phyloP scores from a whole-genome alignment of 2,329 filamentous ascomycete genomes.

The Atkinsonella texensis region DNA sequence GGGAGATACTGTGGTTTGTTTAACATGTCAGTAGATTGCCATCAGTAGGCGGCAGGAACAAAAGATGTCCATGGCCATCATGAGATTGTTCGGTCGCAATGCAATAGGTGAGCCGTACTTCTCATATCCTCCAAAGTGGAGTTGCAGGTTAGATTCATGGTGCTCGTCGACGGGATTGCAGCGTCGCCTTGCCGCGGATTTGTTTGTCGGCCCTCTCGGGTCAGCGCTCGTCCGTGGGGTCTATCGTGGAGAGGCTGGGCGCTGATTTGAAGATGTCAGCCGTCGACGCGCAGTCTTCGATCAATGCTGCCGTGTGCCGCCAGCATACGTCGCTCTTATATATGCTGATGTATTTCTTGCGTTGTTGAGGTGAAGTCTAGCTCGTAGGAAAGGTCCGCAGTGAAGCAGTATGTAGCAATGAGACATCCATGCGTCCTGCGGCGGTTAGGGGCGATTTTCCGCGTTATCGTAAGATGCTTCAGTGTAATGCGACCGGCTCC shows the following conservation, averaged over 20 bases:
- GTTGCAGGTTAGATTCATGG: slow-evolving; percentile 29
- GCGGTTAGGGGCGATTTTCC: neutral
- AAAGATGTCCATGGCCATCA: neutral
- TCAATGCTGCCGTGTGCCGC: neutral
- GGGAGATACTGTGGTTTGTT: slow-evolving; percentile 22
- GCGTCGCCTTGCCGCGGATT: slow-evolving; percentile 1
- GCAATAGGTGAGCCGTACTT: slow-evolving; percentile 20
- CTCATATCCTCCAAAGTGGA: slow-evolving; percentile 30
- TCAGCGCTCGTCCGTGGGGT: neutral
- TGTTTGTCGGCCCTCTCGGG: neutral
- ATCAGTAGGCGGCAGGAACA: neutral
- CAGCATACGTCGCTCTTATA: neutral
- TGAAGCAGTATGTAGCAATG: neutral
- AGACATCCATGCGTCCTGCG: neutral
- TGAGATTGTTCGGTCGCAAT: neutral
- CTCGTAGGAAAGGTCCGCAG: neutral
- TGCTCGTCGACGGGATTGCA: slow-evolving; percentile 1
- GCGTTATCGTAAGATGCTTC: neutral
- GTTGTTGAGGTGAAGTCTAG: neutral
- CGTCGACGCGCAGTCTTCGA: neutral
- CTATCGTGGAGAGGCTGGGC: neutral
- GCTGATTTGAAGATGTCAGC: neutral
- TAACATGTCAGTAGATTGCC: neutral
- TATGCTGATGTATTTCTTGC: neutral
- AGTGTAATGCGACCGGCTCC: neutral